phyloP scores from a whole-genome alignment of 106 monocot genomes.

The Dendrobium chrysotoxum region DNA sequence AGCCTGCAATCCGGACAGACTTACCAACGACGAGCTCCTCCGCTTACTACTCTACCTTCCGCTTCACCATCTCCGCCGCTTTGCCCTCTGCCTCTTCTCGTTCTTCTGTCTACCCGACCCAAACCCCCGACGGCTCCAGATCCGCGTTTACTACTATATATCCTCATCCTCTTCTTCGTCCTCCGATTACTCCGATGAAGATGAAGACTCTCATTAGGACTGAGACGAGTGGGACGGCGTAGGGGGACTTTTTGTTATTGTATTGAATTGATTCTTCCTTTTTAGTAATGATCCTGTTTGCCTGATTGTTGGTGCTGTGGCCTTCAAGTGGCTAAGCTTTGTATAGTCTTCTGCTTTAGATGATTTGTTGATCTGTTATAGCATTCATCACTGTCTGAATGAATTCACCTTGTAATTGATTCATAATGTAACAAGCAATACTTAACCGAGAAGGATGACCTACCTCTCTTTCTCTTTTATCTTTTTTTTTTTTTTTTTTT shows the following conservation, averaged over 20 bases:
- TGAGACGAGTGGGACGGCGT: slow-evolving; percentile 5
- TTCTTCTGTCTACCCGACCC: slow-evolving; percentile 48
- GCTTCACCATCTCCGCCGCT: slow-evolving; percentile 41
- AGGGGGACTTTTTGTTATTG: too few relatives aligned
- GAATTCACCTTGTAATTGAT: too few relatives aligned
- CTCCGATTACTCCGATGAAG: slow-evolving; percentile 6
- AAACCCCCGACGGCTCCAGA: neutral
- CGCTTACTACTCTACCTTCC: slow-evolving; percentile 41
- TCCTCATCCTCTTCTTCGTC: slow-evolving; percentile 17
- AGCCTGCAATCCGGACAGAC: slow-evolving; percentile 61
- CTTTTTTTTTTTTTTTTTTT: too few relatives aligned
- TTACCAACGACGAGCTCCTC: slow-evolving; percentile 40
- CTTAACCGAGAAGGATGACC: too few relatives aligned
- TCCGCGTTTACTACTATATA: neutral
- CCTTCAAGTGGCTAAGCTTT: too few relatives aligned
- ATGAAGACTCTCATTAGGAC: slow-evolving; percentile 34
- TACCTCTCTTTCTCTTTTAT: too few relatives aligned
- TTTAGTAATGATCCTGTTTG: neutral
- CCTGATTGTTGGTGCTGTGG: neutral
- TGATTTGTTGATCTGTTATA: too few relatives aligned
- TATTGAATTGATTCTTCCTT: neutral
- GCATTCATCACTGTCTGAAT: too few relatives aligned
- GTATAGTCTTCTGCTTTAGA: too few relatives aligned
- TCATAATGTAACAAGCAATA: too few relatives aligned
- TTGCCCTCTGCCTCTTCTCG: slow-evolving; percentile 43